Evolutionary conservation across 2,329 filamentous ascomycete species (phyloP), one percentile per base, ranked within the genome.

Genomic region (Colletotrichum liaoningense): DNA sequence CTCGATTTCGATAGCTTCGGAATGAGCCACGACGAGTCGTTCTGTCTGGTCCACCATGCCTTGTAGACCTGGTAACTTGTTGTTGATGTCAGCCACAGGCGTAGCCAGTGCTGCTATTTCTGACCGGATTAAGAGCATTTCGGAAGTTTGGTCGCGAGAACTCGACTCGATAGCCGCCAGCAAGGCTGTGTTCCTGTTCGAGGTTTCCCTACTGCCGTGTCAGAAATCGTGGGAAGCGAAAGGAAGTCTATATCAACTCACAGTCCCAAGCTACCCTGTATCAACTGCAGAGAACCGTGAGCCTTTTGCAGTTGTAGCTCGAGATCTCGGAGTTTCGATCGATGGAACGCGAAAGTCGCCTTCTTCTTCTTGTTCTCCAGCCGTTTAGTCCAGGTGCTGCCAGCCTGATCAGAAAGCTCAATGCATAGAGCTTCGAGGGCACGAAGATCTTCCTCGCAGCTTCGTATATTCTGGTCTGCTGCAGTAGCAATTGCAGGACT

Each of bases 291-390:
- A 58, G 24, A 1, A 3, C 46, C 19, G 2, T 11, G 9, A 1
- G 63, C 54, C 11, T 58, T 26, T 5, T 66, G 33, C 5, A 66
- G 7, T 4, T 33, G 22, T 5, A 52, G 33, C 3, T 33, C 54
- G 2, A 66, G 63, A 0, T 58, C 33, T 6, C 42, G 63, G 5
- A 49, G 22, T 1, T 66, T 58, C 9, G 54, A 3, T 22, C 26
- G 54, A 54, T 28, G 33, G 63, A 66, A 66, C 5, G 54, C 54
- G 24, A 46, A 66, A 12, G 63, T 58, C n/a, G 35, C 16, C n/a
- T 49, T 58, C 35, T 66, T 66, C 11, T 58, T 66, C 14, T 57
- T 58, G 24, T 49, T 66, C 11, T n/a, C 19, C 9, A 58, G n/a
- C 5, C 38, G 24, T 1, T 19, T 16, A 0, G 16, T 24, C 54